Conservation (phyloP, 495 filamentous ascomycete species). For the Penicillium tannophilum region DNA sequence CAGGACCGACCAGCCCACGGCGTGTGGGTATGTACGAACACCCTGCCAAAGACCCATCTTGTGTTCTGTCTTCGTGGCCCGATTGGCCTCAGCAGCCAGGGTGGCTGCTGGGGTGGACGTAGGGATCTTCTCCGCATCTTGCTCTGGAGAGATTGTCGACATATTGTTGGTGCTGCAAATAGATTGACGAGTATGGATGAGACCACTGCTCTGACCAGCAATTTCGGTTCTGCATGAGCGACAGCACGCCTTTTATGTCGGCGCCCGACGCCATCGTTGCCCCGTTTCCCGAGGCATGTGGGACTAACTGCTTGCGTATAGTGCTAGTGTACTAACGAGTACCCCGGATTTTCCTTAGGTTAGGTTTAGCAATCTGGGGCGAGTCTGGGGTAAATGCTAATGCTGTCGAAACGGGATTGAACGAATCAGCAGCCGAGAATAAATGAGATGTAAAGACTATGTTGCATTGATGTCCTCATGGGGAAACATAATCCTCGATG, state of each 20-base stretch:
- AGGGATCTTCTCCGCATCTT: background rate
- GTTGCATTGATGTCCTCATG: background rate
- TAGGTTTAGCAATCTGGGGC: background rate
- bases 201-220: background rate
- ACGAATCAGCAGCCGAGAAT: slow-evolving; percentile 1
- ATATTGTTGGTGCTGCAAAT: background rate
- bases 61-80: slow-evolving; percentile 3
- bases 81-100: background rate
- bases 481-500: background rate
- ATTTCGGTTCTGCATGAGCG: background rate
- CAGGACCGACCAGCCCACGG: slow-evolving; percentile 40
- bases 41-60: background rate
- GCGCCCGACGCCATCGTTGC: background rate
- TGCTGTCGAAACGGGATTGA: slow-evolving; percentile 10
- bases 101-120: background rate
- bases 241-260: background rate
- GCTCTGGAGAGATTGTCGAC: background rate
- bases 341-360: slow-evolving; percentile 2
- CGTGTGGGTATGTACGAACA: slow-evolving; percentile 30
- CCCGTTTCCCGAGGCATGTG: background rate
- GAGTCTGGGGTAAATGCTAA: slow-evolving; percentile 6
- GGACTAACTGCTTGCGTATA: background rate
- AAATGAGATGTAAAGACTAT: background rate
- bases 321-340: background rate
- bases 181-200: background rate